Conservation (phyloP, 2,329 filamentous ascomycete species). For the Raffaelea albimanens region DNA sequence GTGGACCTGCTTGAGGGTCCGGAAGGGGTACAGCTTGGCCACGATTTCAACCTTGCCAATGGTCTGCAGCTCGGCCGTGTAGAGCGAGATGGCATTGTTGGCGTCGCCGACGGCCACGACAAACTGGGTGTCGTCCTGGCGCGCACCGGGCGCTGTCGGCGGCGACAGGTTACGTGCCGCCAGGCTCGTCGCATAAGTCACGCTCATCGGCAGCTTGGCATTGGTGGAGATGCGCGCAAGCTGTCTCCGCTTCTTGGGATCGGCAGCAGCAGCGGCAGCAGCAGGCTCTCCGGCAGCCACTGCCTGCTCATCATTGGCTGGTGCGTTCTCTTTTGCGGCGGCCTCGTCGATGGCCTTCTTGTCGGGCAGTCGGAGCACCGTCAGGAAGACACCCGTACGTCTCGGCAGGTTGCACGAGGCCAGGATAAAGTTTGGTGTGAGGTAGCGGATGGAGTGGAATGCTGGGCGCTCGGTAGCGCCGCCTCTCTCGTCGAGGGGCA, state of each 20-base stretch:
- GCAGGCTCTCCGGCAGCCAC: too few species aligned
- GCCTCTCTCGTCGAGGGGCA: constrained; percentile 32
- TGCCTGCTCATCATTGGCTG: background rate
- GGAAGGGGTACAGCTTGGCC: constrained; percentile 42
- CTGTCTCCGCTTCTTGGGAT: constrained; percentile 16
- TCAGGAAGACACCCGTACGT: constrained; percentile 45
- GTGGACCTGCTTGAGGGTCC: constrained; percentile 42
- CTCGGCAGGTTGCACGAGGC: constrained; percentile 50
- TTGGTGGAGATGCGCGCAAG: constrained; percentile 43
- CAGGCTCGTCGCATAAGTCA: constrained; percentile 68
- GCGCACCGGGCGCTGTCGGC: constrained; percentile 31
- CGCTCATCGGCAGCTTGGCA: constrained; percentile 51
- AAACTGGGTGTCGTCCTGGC: constrained; percentile 58
- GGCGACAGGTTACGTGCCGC: constrained; percentile 63
- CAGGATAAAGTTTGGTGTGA: constrained; percentile 47
- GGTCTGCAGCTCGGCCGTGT: constrained; percentile 62
- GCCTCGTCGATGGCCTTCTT: constrained; percentile 8
- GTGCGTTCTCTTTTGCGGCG: background rate
- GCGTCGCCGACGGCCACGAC: constrained; percentile 62
- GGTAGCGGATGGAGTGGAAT: constrained; percentile 50
- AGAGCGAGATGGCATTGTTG: constrained; percentile 68
- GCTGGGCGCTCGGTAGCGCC: constrained; percentile 34
- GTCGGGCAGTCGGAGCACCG: constrained; percentile 40
- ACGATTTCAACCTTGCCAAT: constrained; percentile 42
- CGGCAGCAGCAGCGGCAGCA: background rate